Conservation (phyloP, 2,329 filamentous ascomycete genomes). For the Magnaporthales sp. region DNA sequence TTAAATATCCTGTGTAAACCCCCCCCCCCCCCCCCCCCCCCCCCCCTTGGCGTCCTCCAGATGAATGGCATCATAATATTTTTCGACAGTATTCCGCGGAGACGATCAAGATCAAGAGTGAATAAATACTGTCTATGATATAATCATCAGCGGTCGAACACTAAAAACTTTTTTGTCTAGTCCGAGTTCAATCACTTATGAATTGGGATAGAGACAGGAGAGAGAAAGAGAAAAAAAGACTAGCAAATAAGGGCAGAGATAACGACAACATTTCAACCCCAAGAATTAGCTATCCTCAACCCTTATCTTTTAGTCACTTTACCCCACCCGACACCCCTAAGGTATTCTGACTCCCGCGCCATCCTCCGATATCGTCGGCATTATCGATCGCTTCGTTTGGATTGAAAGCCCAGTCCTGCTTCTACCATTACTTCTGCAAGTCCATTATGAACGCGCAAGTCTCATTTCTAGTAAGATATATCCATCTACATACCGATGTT, state of each 20-base stretch:
- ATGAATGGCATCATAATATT: not conserved
- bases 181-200: not conserved
- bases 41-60: not conserved
- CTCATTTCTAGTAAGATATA: constrained; percentile 42
- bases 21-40: not conserved
- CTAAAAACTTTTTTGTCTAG: not conserved
- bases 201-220: not conserved
- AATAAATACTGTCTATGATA: not conserved
- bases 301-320: not conserved
- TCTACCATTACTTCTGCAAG: not conserved
- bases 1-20: not conserved
- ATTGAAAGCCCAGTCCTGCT: not conserved
- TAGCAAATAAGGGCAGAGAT: too few relatives aligned
- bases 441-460: constrained; percentile 47
- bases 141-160: not conserved
- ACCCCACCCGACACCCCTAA: not conserved
- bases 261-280: not conserved
- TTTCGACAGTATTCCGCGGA: not conserved
- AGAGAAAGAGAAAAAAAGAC: not conserved
- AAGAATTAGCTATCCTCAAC: not conserved
- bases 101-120: not conserved
- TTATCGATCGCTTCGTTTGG: not conserved
- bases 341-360: not conserved
- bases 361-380: not conserved
- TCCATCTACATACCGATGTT: too few relatives aligned